phyloP scores from a whole-genome alignment of 805 yeast genomes.

The Candida berthetii region DNA sequence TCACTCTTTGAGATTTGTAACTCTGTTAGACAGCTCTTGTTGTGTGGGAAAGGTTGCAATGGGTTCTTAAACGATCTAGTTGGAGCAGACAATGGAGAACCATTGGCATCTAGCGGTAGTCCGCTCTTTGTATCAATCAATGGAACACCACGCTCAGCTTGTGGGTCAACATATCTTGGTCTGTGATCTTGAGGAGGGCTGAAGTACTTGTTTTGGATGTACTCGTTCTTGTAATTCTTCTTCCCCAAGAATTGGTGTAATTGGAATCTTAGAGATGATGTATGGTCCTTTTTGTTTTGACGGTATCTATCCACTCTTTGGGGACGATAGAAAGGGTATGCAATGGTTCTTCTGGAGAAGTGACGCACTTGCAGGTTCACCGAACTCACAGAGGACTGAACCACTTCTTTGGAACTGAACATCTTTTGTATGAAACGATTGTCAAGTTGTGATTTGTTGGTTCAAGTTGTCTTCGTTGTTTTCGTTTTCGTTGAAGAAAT shows the following conservation, averaged over 20 bases:
- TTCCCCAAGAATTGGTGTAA: conserved; percentile 80
- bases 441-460: too few species aligned
- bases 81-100: conserved; percentile 3
- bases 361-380: conserved; percentile 34
- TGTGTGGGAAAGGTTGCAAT: conserved; percentile 81
- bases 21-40: conserved; percentile 65
- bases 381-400: neutral
- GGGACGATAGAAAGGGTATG: conserved; percentile 47
- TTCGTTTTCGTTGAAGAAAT: too few species aligned
- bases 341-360: conserved; percentile 44
- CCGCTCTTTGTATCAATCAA: conserved; percentile 27
- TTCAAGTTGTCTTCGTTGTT: too few species aligned
- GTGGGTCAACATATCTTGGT: conserved; percentile 68
- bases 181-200: conserved; percentile 59
- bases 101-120: conserved; percentile 18
- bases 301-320: conserved; percentile 33
- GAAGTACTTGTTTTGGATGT: conserved; percentile 68
- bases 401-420: neutral
- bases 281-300: conserved; percentile 31
- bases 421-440: neutral
- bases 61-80: conserved; percentile 4
- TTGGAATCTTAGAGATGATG: conserved; percentile 52
- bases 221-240: conserved; percentile 76
- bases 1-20: conserved; percentile 50
- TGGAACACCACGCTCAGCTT: conserved; percentile 34